Conservation (phyloP, 2,329 filamentous ascomycete genomes). For the Paramyrothecium roridum region DNA sequence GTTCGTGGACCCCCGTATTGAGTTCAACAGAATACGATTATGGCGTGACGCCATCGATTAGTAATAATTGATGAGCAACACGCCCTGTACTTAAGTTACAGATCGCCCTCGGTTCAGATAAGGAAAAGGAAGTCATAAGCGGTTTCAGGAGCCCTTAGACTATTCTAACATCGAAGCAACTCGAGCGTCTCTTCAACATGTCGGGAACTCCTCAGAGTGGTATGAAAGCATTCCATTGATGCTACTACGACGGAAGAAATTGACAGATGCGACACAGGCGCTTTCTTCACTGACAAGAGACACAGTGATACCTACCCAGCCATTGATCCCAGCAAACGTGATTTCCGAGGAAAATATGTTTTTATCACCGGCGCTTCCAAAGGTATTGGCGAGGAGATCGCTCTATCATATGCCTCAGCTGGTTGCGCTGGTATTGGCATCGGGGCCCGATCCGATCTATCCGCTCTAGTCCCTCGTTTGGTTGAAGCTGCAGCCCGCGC, state of each 20-base stretch:
- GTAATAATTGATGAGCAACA: not conserved
- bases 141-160: too few relatives aligned
- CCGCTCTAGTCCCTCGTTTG: conserved; percentile 29
- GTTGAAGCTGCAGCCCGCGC: conserved; percentile 28
- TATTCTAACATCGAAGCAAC: too few relatives aligned
- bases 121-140: too few relatives aligned
- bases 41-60: not conserved
- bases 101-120: too few relatives aligned
- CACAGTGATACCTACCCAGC: conserved; percentile 50
- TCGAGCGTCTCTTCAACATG: not conserved
- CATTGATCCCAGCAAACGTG: conserved; percentile 38
- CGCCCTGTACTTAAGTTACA: not conserved
- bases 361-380: conserved; percentile 55
- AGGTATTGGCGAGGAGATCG: conserved; percentile 51
- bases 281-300: not conserved
- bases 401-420: conserved; percentile 53
- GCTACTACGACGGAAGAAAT: not conserved
- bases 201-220: not conserved
- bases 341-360: conserved; percentile 34
- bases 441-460: conserved; percentile 46
- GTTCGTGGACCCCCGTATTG: not conserved
- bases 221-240: not conserved
- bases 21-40: not conserved
- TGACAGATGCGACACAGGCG: not conserved
- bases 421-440: conserved; percentile 50